Evolutionary conservation across 129 eudicot species (phyloP).

Genomic region (Dittrichia graveolens): DNA sequence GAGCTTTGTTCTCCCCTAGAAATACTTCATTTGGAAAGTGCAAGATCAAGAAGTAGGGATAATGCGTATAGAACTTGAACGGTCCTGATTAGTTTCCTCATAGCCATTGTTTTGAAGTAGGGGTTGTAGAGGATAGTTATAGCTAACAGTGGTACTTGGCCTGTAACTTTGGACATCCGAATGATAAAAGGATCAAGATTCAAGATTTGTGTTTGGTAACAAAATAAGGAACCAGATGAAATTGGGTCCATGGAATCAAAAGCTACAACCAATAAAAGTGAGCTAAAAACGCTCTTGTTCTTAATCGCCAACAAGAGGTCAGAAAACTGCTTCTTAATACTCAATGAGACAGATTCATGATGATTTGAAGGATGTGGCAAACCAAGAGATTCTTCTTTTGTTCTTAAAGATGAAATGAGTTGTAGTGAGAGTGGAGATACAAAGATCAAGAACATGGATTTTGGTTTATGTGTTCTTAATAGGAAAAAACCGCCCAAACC

Average conservation of each 20-base stretch:
- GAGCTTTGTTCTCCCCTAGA: no score
- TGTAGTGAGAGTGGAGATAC: slow-evolving; percentile 62
- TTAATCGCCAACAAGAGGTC: slow-evolving; percentile 61
- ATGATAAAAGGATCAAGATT: slow-evolving; percentile 71
- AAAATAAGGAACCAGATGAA: slow-evolving; percentile 81
- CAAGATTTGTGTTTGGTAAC: slow-evolving; percentile 86
- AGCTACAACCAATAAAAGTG: slow-evolving; percentile 70
- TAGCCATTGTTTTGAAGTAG: slow-evolving; percentile 55
- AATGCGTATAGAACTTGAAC: slow-evolving; percentile 64
- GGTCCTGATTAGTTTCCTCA: slow-evolving; percentile 56
- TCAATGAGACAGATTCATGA: slow-evolving; percentile 35
- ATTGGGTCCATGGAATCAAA: slow-evolving; percentile 67
- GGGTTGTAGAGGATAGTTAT: slow-evolving; percentile 61
- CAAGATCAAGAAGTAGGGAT: slow-evolving; percentile 80
- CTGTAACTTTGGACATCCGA: slow-evolving; percentile 78
- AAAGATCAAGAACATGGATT: slow-evolving; percentile 59
- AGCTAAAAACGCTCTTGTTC: slow-evolving; percentile 45
- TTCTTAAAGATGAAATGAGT: slow-evolving; percentile 47
- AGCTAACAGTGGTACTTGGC: slow-evolving; percentile 69
- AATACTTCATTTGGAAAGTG: no score
- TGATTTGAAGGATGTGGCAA: slow-evolving; percentile 40
- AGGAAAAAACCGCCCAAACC: slow-evolving; percentile 71
- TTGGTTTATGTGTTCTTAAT: slow-evolving; percentile 52
- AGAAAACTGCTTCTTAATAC: slow-evolving; percentile 56
- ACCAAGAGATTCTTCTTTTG: slow-evolving; percentile 70